Evolutionary conservation across 2,329 filamentous ascomycete species (phyloP).

Genomic region (Pezicula radicicola): DNA sequence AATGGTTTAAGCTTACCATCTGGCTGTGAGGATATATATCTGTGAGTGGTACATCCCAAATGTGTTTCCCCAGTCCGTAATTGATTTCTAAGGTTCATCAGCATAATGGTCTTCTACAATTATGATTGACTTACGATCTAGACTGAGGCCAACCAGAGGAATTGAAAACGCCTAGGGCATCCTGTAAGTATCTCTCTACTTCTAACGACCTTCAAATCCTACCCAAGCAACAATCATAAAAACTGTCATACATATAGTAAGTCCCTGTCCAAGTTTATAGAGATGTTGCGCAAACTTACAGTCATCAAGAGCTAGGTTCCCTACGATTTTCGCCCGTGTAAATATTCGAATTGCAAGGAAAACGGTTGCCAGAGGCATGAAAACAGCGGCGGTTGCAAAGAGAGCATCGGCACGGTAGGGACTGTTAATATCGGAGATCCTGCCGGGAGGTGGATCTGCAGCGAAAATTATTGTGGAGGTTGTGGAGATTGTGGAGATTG

Average conservation of each 20-base stretch:
- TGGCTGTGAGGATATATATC: constrained; percentile 7
- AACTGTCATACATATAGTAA: background rate
- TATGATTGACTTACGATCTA: background rate
- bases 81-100: constrained; percentile 14
- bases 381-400: background rate
- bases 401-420: background rate
- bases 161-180: background rate
- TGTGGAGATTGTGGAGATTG: no score
- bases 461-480: background rate
- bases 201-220: background rate
- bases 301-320: constrained; percentile 14
- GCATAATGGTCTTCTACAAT: background rate
- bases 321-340: constrained; percentile 10
- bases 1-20: constrained; percentile 1
- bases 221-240: background rate
- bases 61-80: constrained; percentile 15
- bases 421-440: background rate
- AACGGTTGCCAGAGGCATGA: background rate
- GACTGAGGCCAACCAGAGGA: background rate
- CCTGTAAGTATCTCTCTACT: background rate
- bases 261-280: background rate
- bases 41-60: constrained; percentile 17
- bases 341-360: constrained; percentile 10
- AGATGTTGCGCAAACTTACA: constrained; percentile 7
- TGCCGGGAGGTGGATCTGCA: background rate